A percentile compares a stretch with the other conserved stretches of the same genome.
These are phyloP conservation scores for Syzygium aromaticum DNA, from an alignment of 345 rosid species.

Conservation along the genomic window DNA sequence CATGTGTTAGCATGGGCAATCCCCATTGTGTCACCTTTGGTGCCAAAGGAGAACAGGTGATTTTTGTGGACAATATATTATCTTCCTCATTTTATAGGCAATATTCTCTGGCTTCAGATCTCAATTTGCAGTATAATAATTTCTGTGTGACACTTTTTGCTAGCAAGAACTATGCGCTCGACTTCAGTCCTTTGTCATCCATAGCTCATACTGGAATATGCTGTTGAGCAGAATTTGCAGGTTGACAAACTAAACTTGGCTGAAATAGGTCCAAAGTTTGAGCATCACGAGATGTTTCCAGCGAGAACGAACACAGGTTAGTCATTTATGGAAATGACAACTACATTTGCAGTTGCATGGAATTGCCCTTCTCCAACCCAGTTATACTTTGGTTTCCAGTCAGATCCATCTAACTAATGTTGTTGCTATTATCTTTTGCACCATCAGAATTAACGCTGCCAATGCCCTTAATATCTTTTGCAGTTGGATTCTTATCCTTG, in stretches of 20 bases:
- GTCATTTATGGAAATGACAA: constrained; percentile 4
- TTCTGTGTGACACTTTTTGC: background rate
- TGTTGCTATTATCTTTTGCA: background rate
- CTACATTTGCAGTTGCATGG: background rate
- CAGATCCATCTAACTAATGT: background rate
- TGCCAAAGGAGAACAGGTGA: constrained; percentile 53
- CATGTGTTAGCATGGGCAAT: constrained; percentile 99
- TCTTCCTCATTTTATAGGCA: background rate
- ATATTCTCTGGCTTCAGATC: background rate
- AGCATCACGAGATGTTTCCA: constrained; percentile 82
- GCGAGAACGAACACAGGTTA: constrained; percentile 94
- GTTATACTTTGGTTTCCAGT: background rate
- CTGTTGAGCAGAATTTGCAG: constrained; percentile 41
- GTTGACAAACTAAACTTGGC: constrained; percentile 81
- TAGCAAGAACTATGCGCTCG: background rate
- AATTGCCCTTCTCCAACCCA: background rate
- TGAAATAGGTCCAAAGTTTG: constrained; percentile 85
- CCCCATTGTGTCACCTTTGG: constrained; percentile 93
- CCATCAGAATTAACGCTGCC: background rate
- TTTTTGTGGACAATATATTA: background rate
- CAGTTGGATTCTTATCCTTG: background rate
- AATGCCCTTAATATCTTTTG: background rate
- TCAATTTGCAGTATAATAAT: background rate
- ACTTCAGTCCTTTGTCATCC: background rate
- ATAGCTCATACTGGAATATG: background rate